A percentile compares a stretch with the other conserved stretches of the same genome.
Conservation (phyloP, 2,329 filamentous ascomycete species). For the Venturia asperata region DNA sequence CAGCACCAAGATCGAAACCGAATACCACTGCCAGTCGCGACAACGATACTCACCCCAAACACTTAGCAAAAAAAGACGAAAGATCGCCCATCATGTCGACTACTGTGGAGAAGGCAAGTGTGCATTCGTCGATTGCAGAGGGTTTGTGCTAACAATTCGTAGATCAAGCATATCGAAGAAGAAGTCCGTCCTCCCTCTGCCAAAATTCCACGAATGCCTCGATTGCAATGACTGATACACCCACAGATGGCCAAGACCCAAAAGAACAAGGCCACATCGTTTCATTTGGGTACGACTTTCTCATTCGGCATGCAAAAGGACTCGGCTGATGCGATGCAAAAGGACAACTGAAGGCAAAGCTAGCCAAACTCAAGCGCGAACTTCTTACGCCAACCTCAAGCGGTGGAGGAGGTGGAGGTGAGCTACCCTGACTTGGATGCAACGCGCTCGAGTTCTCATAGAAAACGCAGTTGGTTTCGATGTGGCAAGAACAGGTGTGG, state of each 20-base stretch:
- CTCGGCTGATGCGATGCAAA: slow-evolving; percentile 24
- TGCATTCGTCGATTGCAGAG: neutral
- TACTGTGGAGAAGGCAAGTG: slow-evolving; percentile 84
- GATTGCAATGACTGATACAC: slow-evolving; percentile 25
- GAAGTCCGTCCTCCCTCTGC: slow-evolving; percentile 57
- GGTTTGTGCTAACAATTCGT: slow-evolving; percentile 22
- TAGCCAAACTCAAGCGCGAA: slow-evolving; percentile 95
- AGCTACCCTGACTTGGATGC: neutral
- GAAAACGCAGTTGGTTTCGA: slow-evolving; percentile 68
- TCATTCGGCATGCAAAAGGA: neutral
- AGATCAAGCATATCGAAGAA: slow-evolving; percentile 96
- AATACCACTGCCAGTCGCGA: neutral
- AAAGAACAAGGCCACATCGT: slow-evolving; percentile 94
- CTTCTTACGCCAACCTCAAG: slow-evolving; percentile 74
- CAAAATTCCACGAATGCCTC: slow-evolving; percentile 21
- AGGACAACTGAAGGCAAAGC: slow-evolving; percentile 91
- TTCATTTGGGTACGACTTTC: slow-evolving; percentile 62
- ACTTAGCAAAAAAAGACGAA: neutral
- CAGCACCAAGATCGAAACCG: neutral
- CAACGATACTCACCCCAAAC: neutral
- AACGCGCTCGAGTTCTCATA: neutral
- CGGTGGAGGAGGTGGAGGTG: slow-evolving; percentile 74
- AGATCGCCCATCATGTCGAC: slow-evolving; percentile 68
- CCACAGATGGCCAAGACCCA: slow-evolving; percentile 86
- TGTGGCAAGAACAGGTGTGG: slow-evolving; percentile 94